Percentiles rank a stretch among this genome's conserved stretches.
phyloP scores from a whole-genome alignment of 257 asterid genomes.

The Solanum appendiculatum region DNA sequence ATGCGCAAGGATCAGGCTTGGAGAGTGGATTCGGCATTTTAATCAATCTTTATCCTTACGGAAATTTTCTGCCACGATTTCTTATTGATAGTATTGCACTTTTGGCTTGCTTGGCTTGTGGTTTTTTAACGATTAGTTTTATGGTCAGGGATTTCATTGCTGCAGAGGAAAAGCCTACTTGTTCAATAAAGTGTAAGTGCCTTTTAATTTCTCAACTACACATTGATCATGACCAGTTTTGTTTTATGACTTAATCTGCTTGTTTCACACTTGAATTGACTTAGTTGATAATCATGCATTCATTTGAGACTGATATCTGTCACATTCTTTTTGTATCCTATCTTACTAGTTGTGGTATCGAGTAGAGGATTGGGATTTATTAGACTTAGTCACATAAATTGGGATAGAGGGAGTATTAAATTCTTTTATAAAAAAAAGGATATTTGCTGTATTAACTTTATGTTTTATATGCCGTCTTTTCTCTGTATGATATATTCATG shows the following conservation, averaged over 20 bases:
- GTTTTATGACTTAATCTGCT: neutral
- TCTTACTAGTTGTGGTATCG: neutral
- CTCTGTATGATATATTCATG: neutral
- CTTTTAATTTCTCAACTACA: neutral
- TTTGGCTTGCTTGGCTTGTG: neutral
- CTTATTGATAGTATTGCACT: neutral
- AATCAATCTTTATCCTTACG: neutral
- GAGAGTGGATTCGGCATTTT: neutral
- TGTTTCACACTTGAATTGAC: neutral
- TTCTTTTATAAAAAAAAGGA: neutral
- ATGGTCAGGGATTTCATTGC: conserved; percentile 59
- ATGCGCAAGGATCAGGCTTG: neutral
- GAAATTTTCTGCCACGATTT: neutral
- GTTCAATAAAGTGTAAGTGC: conserved; percentile 62
- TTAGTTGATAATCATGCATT: neutral
- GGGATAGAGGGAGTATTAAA: neutral
- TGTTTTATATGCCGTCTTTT: neutral
- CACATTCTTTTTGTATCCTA: neutral
- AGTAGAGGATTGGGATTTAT: neutral
- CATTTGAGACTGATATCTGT: neutral
- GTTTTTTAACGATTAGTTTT: neutral
- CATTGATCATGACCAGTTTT: neutral
- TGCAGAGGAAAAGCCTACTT: conserved; percentile 85
- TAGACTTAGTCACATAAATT: neutral
- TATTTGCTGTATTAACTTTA: neutral